Evolutionary conservation across 2,329 filamentous ascomycete species (phyloP), one percentile per base, ranked within the genome.

Genomic region (Ascochyta rabiei): DNA sequence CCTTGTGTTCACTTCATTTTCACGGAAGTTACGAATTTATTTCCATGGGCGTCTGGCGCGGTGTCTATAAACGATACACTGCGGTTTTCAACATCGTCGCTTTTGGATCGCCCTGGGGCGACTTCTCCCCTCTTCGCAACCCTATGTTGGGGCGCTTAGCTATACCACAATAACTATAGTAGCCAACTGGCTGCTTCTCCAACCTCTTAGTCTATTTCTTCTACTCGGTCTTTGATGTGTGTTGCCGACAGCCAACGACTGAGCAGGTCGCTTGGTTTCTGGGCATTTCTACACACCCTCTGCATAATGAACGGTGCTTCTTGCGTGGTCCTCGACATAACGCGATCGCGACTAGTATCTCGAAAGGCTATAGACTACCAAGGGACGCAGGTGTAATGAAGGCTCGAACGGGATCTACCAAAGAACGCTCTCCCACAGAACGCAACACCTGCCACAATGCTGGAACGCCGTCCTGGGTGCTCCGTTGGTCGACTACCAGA

Each of bases 111-210:
- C 61, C 48, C 40, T 7, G 37, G 53, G 46, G 59, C 41, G 38
- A 50, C 23, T 46, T 60, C 55, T 60, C 48, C 48, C 47, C 39
- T 43, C 16, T 51, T 52, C 51, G 28, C 38, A 42, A 42, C 35
- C 16, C 19, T 30, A 38, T 18, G 35, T 42, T 46, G 53, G 38
- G 57, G 40, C 52, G 40, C 34, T 26, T 47, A 56, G 51, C 33
- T 61, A 48, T 49, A 61, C 62, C 64, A 62, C 61, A 48, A 57
- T 62, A 64, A 61, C 62, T 35, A 33, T 43, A 53, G 44, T 39
- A 56, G 44, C 47, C 34, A 24, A 26, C 26, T 8, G 38, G 26
- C 40, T 21, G 40, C 37, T 45, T 39, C 6, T 19, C 42, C 37
- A 43, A 23, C 2, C 19, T 28, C 6, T 6, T 28, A 1, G 30